Conservation (phyloP, 2,329 filamentous ascomycete species). For the Fusarium sp. region DNA sequence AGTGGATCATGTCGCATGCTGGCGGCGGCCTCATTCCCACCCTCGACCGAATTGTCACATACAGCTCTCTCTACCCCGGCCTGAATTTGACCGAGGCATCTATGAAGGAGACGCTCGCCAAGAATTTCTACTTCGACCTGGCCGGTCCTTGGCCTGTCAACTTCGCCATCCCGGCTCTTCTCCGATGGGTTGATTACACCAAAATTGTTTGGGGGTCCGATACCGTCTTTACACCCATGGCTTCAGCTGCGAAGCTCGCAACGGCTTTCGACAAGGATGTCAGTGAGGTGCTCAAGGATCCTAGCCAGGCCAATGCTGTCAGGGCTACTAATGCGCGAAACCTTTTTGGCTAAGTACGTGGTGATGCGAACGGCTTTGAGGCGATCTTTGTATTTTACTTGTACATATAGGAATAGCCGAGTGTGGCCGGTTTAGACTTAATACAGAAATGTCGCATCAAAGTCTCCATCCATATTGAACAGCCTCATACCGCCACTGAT, state of each 20-base stretch:
- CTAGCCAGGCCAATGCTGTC: conserved; percentile 10
- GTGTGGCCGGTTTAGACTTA: background rate
- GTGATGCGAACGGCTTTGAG: too few relatives aligned
- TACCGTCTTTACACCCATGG: conserved; percentile 25
- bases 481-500: background rate
- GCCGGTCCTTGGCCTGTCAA: conserved; percentile 23
- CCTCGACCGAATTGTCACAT: conserved; percentile 35
- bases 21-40: conserved; percentile 46
- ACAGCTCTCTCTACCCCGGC: conserved; percentile 20
- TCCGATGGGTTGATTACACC: conserved; percentile 26
- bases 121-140: conserved; percentile 22
- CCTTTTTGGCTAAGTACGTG: conserved; percentile 1
- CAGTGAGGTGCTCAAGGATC: background rate
- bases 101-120: conserved; percentile 6
- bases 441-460: background rate
- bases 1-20: conserved; percentile 49
- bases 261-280: conserved; percentile 24
- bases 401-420: background rate
- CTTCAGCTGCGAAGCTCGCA: conserved; percentile 13
- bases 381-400: background rate
- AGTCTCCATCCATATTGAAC: too few relatives aligned
- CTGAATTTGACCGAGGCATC: conserved; percentile 20
- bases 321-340: conserved; percentile 14
- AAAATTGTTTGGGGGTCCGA: conserved; percentile 26
- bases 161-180: conserved; percentile 13